Evolutionary conservation across 441 rosid genomes (phyloP).

Genomic region (Pelargonium fulgidum): DNA sequence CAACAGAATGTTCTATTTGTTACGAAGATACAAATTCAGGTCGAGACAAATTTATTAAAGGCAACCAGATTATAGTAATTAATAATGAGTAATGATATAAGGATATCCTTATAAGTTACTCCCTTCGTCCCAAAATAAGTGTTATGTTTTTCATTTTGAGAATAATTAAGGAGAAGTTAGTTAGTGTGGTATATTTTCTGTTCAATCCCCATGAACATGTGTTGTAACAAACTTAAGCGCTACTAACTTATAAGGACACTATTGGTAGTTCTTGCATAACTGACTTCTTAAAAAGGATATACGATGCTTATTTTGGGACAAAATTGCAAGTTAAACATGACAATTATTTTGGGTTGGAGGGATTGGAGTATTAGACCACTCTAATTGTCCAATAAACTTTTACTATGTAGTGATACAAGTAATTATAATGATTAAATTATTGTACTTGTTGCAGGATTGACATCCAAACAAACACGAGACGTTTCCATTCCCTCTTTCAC

Average conservation of each 20-base stretch:
- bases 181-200: too few species aligned
- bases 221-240: too few species aligned
- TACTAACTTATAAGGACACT: too few species aligned
- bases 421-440: background rate
- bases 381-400: background rate
- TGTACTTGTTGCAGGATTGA: conserved; percentile 64
- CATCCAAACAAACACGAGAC: conserved; percentile 76
- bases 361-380: background rate
- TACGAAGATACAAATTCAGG: background rate
- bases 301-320: too few species aligned
- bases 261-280: too few species aligned
- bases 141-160: too few species aligned
- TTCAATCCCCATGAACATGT: too few species aligned
- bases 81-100: background rate
- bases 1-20: background rate
- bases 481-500: conserved; percentile 67
- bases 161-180: too few species aligned
- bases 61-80: background rate
- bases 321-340: too few species aligned
- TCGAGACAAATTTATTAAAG: background rate
- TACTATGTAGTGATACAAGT: background rate
- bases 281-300: too few species aligned
- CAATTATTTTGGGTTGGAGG: too few species aligned
- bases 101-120: background rate
- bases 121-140: too few species aligned